Evolutionary conservation across 495 filamentous ascomycete genomes (phyloP).

Genomic region (Halenospora varia): DNA sequence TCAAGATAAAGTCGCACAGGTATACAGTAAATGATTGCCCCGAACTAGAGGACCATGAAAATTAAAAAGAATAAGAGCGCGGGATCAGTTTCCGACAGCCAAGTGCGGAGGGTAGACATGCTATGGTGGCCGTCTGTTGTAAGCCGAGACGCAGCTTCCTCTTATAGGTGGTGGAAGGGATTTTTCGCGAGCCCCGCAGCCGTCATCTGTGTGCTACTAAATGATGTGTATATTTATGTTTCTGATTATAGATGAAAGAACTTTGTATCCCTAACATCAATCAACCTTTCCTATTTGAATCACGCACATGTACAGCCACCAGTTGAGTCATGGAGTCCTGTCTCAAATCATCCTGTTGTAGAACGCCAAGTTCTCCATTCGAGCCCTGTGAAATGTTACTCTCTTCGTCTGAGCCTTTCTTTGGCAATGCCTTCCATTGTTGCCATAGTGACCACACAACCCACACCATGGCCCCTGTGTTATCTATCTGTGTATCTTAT

Average conservation of each 20-base stretch:
- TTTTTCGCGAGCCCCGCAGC: no score
- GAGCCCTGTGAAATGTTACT: not conserved
- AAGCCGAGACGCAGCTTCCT: not conserved
- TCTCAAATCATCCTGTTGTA: no score
- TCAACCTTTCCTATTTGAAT: no score
- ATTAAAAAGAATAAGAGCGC: not conserved
- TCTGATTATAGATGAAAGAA: no score
- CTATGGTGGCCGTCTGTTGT: conserved; percentile 1
- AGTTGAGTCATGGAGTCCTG: conserved; percentile 1
- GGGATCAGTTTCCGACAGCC: not conserved
- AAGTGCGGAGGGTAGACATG: conserved; percentile 1
- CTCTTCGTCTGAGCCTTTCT: not conserved
- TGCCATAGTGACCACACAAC: not conserved
- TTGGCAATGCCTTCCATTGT: not conserved
- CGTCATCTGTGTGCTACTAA: no score
- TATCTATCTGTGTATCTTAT: conserved; percentile 2
- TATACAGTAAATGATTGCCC: conserved; percentile 1
- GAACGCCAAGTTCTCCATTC: not conserved
- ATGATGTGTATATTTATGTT: no score
- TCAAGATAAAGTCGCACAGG: conserved; percentile 2
- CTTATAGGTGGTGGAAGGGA: no score
- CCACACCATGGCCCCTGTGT: not conserved
- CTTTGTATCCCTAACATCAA: no score
- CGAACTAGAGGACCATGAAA: not conserved
- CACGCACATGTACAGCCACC: not conserved